Percentiles rank a stretch among this genome's conserved stretches.
phyloP scores from a whole-genome alignment of 257 asterid species.

The Capsicum rhomboideum region DNA sequence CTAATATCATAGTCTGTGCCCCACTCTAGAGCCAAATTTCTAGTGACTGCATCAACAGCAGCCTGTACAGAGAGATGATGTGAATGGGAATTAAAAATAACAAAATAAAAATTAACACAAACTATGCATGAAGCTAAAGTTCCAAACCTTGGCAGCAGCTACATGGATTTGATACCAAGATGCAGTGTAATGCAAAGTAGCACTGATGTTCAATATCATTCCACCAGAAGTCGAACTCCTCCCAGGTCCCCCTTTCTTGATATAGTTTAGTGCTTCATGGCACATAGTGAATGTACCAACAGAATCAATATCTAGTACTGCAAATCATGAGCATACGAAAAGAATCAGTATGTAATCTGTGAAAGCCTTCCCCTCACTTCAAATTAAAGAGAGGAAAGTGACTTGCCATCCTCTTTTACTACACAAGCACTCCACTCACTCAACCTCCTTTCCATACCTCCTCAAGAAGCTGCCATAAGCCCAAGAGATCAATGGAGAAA shows the following conservation, averaged over 20 bases:
- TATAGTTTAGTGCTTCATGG: conserved; percentile 59
- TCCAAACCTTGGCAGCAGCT: conserved; percentile 76
- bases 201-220: conserved; percentile 72
- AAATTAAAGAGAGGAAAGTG: not conserved
- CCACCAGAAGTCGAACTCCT: conserved; percentile 62
- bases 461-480: not conserved
- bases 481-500: not conserved
- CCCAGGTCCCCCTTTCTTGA: conserved; percentile 63
- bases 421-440: not conserved
- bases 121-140: conserved; percentile 1
- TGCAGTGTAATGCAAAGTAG: conserved; percentile 87
- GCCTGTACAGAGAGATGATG: conserved; percentile 37
- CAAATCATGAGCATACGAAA: conserved; percentile 55
- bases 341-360: conserved; percentile 70
- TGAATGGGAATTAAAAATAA: not conserved
- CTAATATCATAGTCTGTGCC: conserved; percentile 79
- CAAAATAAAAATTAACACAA: not conserved
- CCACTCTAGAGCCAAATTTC: conserved; percentile 88
- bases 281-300: conserved; percentile 98
- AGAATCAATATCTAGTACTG: conserved; percentile 85
- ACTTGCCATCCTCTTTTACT: not conserved
- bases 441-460: not conserved
- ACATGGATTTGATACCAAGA: conserved; percentile 92
- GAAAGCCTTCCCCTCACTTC: not conserved
- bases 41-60: conserved; percentile 73